Evolutionary conservation across 2,329 filamentous ascomycete genomes (phyloP).

Genomic region (Curvularia lunata): DNA sequence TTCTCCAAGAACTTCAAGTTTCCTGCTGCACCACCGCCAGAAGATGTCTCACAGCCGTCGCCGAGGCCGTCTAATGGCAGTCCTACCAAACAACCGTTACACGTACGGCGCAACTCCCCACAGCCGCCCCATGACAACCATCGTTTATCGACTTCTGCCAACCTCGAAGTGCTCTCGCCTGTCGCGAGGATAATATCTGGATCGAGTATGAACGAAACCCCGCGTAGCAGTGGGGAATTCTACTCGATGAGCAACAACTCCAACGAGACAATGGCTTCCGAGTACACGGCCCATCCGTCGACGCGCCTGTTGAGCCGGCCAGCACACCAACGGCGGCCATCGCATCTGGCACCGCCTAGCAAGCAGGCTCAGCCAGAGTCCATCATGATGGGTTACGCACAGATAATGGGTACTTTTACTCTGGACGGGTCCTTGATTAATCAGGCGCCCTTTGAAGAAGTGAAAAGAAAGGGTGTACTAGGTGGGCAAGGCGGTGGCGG

Average conservation of each 20-base stretch:
- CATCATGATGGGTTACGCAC: constrained; percentile 97
- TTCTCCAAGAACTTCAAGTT: constrained; percentile 63
- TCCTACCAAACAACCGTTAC: constrained; percentile 50
- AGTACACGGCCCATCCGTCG: constrained; percentile 67
- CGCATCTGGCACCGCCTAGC: constrained; percentile 42
- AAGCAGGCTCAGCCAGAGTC: constrained; percentile 67
- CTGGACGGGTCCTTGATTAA: constrained; percentile 91
- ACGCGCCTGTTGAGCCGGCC: constrained; percentile 56
- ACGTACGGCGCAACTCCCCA: constrained; percentile 36
- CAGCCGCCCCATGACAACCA: constrained; percentile 26
- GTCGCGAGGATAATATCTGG: constrained; percentile 76
- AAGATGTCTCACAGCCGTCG: constrained; percentile 39
- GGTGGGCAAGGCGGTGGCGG: constrained; percentile 82
- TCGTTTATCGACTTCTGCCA: constrained; percentile 49
- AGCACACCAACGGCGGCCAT: constrained; percentile 38
- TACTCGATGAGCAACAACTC: constrained; percentile 96
- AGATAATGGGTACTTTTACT: constrained; percentile 89
- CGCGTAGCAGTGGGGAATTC: constrained; percentile 90
- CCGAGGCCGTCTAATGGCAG: constrained; percentile 27
- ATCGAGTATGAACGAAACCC: constrained; percentile 76
- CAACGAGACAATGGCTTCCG: constrained; percentile 88
- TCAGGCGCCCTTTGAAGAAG: constrained; percentile 88
- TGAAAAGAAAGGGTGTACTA: constrained; percentile 91
- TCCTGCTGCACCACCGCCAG: constrained; percentile 53
- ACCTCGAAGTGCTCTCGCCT: constrained; percentile 63